Conservation (phyloP, 1,284 basidiomycete genomes). For the Fistulina hepatica region DNA sequence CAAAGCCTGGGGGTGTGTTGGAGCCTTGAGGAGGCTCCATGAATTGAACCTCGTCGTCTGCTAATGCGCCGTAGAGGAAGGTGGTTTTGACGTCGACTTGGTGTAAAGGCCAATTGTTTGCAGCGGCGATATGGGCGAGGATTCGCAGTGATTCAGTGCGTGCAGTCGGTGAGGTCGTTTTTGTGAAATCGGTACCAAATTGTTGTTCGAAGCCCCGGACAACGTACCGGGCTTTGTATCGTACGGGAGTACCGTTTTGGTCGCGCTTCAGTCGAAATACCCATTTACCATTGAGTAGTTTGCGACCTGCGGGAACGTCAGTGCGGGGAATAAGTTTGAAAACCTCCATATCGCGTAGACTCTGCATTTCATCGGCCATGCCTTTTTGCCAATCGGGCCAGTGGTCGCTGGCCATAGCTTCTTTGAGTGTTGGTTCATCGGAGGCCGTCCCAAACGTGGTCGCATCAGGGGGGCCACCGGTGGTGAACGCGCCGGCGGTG, state of each 20-base stretch:
- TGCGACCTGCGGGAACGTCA: constrained; percentile 15
- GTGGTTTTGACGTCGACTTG: constrained; percentile 38
- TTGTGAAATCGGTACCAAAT: constrained; percentile 29
- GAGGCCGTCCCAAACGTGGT: constrained; percentile 10
- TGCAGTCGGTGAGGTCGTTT: constrained; percentile 33
- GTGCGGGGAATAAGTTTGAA: constrained; percentile 21
- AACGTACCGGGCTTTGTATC: constrained; percentile 29
- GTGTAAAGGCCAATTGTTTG: constrained; percentile 27
- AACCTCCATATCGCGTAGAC: constrained; percentile 18
- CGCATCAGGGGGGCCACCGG: no score
- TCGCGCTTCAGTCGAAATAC: constrained; percentile 25
- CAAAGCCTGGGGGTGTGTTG: no score
- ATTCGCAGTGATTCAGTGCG: constrained; percentile 26
- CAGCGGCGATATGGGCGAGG: constrained; percentile 28
- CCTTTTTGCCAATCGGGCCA: constrained; percentile 17
- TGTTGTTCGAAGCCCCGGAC: constrained; percentile 30
- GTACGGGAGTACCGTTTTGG: constrained; percentile 17
- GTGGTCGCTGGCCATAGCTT: constrained; percentile 17
- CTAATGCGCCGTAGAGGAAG: constrained; percentile 31
- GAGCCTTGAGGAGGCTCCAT: constrained; percentile 27
- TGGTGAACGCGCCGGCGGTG: no score
- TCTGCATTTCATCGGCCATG: constrained; percentile 17
- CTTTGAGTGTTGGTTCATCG: constrained; percentile 17
- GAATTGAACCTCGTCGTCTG: constrained; percentile 27
- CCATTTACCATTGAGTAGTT: constrained; percentile 19